These are phyloP conservation scores for Diaporthe nobilis DNA, from an alignment of 2,329 filamentous ascomycete genomes.

Conservation along the genomic window DNA sequence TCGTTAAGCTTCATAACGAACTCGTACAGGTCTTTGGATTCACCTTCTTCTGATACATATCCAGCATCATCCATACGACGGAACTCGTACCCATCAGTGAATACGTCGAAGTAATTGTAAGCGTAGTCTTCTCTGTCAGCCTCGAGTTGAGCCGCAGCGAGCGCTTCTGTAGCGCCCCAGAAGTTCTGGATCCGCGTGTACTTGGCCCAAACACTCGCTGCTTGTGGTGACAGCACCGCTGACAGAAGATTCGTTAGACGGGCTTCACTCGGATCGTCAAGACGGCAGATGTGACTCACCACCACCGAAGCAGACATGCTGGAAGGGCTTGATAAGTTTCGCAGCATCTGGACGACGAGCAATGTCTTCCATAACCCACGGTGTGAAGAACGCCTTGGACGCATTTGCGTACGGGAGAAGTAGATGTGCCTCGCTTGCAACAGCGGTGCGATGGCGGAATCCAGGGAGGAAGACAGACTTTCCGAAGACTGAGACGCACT, in stretches of 20 bases:
- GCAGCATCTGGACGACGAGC: conserved; percentile 42
- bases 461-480: conserved; percentile 42
- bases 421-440: conserved; percentile 39
- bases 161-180: conserved; percentile 43
- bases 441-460: conserved; percentile 43
- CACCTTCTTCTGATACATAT: conserved; percentile 38
- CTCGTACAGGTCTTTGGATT: conserved; percentile 41
- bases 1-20: conserved; percentile 42
- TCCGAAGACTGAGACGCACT: conserved; percentile 42
- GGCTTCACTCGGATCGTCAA: too few species aligned
- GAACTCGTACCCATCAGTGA: conserved; percentile 42
- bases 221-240: conserved; percentile 42
- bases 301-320: conserved; percentile 43
- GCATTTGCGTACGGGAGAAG: conserved; percentile 40
- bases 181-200: conserved; percentile 42
- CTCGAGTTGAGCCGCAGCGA: conserved; percentile 40
- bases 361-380: conserved; percentile 45
- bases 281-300: conserved; percentile 39
- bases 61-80: conserved; percentile 40
- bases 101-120: conserved; percentile 44
- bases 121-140: conserved; percentile 42
- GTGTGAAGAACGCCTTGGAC: conserved; percentile 41
- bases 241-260: conserved; percentile 5
- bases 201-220: conserved; percentile 41
- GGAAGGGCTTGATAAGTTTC: conserved; percentile 43